Evolutionary conservation across 208 protist species (phyloP), one percentile per base, ranked within the genome.

Genomic region (Leishmania major): DNA sequence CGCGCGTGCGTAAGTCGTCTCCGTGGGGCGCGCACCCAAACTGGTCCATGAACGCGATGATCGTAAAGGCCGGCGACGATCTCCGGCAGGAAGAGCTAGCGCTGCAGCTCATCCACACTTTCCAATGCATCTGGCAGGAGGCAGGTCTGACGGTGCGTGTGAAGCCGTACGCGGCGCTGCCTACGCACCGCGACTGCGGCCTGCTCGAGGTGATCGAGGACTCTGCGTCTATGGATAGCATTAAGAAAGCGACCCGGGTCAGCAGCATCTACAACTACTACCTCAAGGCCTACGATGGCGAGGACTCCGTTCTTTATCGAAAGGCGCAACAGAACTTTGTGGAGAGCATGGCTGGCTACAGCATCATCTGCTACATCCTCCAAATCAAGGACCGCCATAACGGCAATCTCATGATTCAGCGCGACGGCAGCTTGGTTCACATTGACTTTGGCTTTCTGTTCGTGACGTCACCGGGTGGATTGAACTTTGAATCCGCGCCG

Each of bases 391-490:
- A 99, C 75, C 82, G 98, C 35, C 97, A 99, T 85, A 99, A 99
- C 80, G 97, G 97, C 62, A 99, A 99, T 88, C 94, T 99, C 71
- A 94, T 99, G 90, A 88, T 99, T 31, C 86, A 92, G 13, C 89
- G 89, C 60, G 84, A 96, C n/a, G 99, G 99, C 55, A 79, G 90
- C 51, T 75, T 99, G 49, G 90, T 99, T 17, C 99, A 99, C 89
- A 99, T 99, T 80, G 99, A 99, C 89, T 99, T 99, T 92, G 99
- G 99, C 22, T 99, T 99, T 85, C 93, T 99, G 60, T 92, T 99
- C 62, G 91, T 92, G 43, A 99, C 96, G n/a, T 98, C 97, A 15
- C 99, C 99, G 28, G 98, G 98, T 17, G 96, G 97, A 47, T 82
- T 99, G 37, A 98, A 98, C 78, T 98, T 99, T 85, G 97, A 99